phyloP scores from a whole-genome alignment of 371 early-diverging fungal genomes.

The Conidiobolus incongruus region DNA sequence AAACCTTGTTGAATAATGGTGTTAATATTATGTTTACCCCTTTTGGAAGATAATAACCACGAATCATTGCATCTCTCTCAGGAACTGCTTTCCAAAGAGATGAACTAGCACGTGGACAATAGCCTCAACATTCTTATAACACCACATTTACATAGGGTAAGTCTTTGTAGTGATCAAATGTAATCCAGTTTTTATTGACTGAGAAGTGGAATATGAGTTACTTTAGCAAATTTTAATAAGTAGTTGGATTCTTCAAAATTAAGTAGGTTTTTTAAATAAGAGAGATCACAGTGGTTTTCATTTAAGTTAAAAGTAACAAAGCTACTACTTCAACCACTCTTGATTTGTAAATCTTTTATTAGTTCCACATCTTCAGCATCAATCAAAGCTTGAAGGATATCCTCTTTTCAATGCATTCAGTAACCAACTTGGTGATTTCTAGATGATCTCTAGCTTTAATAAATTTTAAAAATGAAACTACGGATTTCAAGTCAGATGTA shows the following conservation, averaged over 20 bases:
- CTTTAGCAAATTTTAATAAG: neutral
- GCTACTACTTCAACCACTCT: neutral
- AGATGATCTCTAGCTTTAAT: too few species aligned
- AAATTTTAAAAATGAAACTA: too few species aligned
- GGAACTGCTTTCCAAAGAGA: neutral
- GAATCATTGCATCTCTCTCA: neutral
- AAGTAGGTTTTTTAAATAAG: neutral
- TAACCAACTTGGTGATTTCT: too few species aligned
- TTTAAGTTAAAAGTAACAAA: neutral
- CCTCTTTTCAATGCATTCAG: neutral
- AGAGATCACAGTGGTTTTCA: neutral
- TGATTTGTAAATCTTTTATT: neutral
- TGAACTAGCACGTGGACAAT: neutral
- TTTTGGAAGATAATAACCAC: neutral
- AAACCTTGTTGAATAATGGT: neutral
- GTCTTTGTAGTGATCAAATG: neutral
- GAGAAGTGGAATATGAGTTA: neutral
- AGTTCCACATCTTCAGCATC: slow-evolving; percentile 5
- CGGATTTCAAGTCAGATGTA: too few species aligned
- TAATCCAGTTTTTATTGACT: neutral
- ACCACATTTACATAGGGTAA: neutral
- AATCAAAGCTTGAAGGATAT: slow-evolving; percentile 8
- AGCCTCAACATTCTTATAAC: neutral
- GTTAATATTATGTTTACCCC: neutral
- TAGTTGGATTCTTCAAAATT: neutral